phyloP scores from a whole-genome alignment of 2,329 filamentous ascomycete genomes.

The Fusarium solani-melongenae region DNA sequence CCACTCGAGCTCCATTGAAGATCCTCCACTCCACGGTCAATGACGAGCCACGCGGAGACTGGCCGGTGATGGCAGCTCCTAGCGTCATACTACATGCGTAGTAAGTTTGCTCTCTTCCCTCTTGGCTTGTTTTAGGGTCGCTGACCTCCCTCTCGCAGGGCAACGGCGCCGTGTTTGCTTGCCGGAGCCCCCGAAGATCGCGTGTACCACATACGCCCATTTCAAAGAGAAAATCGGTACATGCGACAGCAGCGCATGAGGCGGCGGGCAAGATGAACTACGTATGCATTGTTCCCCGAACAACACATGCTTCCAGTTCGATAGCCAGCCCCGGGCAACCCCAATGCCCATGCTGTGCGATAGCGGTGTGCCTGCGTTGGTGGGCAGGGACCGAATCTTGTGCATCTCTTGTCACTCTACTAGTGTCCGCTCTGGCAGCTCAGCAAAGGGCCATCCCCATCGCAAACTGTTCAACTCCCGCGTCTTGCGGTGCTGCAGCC shows the following conservation, averaged over 20 bases:
- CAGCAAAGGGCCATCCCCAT: conserved; percentile 5
- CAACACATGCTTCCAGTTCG: conserved; percentile 1
- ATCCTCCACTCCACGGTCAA: conserved; percentile 30
- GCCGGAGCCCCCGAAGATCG: not conserved
- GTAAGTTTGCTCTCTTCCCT: conserved; percentile 19
- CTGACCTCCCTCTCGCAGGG: not conserved
- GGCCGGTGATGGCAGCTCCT: conserved; percentile 25
- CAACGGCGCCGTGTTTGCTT: not conserved
- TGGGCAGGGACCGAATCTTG: conserved; percentile 11
- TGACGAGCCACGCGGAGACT: conserved; percentile 30
- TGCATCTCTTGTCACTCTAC: conserved; percentile 1
- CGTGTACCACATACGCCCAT: not conserved
- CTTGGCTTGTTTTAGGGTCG: not conserved
- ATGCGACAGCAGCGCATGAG: not conserved
- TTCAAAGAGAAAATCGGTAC: not conserved
- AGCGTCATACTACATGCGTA: conserved; percentile 10
- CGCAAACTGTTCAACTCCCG: conserved; percentile 2
- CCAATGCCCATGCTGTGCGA: not conserved
- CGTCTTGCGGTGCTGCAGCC: conserved; percentile 15
- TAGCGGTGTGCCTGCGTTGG: conserved; percentile 14
- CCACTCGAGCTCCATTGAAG: conserved; percentile 34
- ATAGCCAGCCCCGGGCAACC: not conserved
- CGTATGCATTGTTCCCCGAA: conserved; percentile 3
- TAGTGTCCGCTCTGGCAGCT: conserved; percentile 1
- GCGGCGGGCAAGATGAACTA: conserved; percentile 3